A percentile compares a stretch with the other conserved stretches of the same genome.
Evolutionary conservation across 225 moss, liverwort and hornwort genomes (phyloP).

Genomic region (Physcomitrellopsis africana): DNA sequence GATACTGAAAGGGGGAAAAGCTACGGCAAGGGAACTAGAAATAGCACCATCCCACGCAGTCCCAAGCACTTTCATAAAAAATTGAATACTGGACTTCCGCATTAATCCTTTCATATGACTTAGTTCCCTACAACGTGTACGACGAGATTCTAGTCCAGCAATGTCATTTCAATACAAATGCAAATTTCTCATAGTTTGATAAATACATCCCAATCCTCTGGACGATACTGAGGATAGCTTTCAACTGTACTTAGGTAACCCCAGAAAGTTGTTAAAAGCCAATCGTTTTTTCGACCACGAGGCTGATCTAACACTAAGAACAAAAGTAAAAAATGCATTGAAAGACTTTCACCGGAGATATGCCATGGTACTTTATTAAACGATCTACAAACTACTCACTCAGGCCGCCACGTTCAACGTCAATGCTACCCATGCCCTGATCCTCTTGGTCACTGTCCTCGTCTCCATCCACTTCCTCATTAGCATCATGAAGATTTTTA

Average conservation of each 20-base stretch:
- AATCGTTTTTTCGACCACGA: slow-evolving; percentile 33
- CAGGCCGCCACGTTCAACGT: slow-evolving; percentile 71
- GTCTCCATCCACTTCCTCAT: slow-evolving; percentile 92
- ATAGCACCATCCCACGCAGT: too few species aligned
- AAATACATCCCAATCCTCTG: slow-evolving; percentile 37
- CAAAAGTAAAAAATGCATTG: slow-evolving; percentile 51
- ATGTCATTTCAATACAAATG: slow-evolving; percentile 19
- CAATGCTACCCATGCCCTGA: slow-evolving; percentile 86
- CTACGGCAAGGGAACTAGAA: too few species aligned
- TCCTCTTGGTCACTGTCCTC: slow-evolving; percentile 84
- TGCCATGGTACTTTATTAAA: slow-evolving; percentile 29
- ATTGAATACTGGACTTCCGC: too few species aligned
- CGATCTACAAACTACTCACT: slow-evolving; percentile 45
- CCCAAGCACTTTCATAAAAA: too few species aligned
- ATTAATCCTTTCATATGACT: neutral
- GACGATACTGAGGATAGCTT: slow-evolving; percentile 27
- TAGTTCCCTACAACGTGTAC: slow-evolving; percentile 3
- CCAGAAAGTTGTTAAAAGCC: slow-evolving; percentile 25
- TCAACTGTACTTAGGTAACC: slow-evolving; percentile 14
- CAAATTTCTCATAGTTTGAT: slow-evolving; percentile 37
- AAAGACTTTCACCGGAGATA: slow-evolving; percentile 26
- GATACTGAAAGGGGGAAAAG: too few species aligned
- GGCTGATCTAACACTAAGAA: slow-evolving; percentile 39
- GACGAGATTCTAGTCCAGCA: slow-evolving; percentile 4
- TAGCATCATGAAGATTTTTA: slow-evolving; percentile 80